These are phyloP conservation scores for Psilocybe cyanescens DNA, from an alignment of 768 basidiomycete genomes.

Conservation along the genomic window DNA sequence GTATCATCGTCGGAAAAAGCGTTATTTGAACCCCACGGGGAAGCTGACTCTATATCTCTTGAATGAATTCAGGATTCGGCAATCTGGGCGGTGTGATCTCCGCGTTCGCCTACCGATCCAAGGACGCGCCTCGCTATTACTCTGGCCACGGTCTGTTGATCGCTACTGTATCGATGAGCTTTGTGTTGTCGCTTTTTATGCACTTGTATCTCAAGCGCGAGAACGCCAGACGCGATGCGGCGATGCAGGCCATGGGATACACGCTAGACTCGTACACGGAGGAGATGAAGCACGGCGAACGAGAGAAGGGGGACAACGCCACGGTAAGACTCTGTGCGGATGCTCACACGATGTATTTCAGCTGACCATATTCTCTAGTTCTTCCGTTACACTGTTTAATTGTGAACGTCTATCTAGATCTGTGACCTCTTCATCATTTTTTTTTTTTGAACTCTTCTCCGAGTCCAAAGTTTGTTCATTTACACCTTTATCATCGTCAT, in stretches of 20 bases:
- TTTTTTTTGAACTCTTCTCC: neutral
- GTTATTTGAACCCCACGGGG: neutral
- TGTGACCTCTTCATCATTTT: no score
- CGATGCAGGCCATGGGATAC: conserved; percentile 23
- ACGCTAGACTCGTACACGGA: conserved; percentile 31
- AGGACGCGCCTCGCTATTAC: conserved; percentile 32
- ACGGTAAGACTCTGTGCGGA: conserved; percentile 24
- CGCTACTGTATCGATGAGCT: conserved; percentile 31
- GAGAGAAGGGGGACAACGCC: conserved; percentile 34
- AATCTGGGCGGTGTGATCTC: conserved; percentile 36
- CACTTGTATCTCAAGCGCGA: conserved; percentile 29
- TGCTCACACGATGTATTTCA: neutral
- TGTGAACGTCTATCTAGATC: neutral
- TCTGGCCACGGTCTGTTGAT: conserved; percentile 35
- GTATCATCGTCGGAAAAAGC: no score
- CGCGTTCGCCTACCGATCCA: conserved; percentile 31
- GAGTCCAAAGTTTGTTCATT: no score
- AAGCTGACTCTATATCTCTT: neutral
- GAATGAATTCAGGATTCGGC: conserved; percentile 27
- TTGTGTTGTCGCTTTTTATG: conserved; percentile 28
- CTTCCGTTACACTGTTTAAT: conserved; percentile 31
- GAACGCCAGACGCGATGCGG: conserved; percentile 30
- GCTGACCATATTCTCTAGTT: conserved; percentile 22
- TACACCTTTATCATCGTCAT: no score
- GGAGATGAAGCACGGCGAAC: conserved; percentile 31